Percentiles rank a stretch among this genome's conserved stretches.
Evolutionary conservation across 768 basidiomycete genomes (phyloP).

Genomic region (Pleurotus tuoliensis): DNA sequence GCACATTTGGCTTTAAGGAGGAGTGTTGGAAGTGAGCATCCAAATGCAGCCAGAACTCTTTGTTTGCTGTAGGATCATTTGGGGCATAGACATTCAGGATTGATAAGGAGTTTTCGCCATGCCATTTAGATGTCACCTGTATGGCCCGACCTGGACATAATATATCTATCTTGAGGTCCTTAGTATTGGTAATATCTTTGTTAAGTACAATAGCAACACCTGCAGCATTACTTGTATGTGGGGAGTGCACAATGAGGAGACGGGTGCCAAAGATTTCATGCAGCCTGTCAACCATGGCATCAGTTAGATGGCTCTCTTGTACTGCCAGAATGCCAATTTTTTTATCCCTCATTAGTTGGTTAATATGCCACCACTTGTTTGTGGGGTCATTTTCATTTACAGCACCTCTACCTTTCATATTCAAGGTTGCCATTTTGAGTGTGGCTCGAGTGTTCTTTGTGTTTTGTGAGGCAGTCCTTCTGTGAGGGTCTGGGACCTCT

Average conservation of each 20-base stretch:
- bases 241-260: not conserved
- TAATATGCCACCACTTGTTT: not conserved
- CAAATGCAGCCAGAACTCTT: not conserved
- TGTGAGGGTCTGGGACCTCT: no score
- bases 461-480: no score
- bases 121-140: not conserved
- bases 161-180: not conserved
- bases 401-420: not conserved
- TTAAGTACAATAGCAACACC: not conserved
- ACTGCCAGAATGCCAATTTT: not conserved
- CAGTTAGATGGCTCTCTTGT: not conserved
- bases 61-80: no score
- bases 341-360: not conserved
- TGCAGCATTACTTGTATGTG: not conserved
- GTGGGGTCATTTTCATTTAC: not conserved
- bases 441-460: no score
- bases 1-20: not conserved
- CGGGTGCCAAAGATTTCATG: not conserved
- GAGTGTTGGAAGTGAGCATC: not conserved
- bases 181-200: not conserved
- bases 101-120: not conserved
- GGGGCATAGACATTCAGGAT: no score
- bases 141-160: not conserved
- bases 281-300: not conserved
- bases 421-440: not conserved